Base-by-base conservation (phyloP, 2,329 filamentous ascomycete genomes). In the Apiospora saccharicola region DNA sequence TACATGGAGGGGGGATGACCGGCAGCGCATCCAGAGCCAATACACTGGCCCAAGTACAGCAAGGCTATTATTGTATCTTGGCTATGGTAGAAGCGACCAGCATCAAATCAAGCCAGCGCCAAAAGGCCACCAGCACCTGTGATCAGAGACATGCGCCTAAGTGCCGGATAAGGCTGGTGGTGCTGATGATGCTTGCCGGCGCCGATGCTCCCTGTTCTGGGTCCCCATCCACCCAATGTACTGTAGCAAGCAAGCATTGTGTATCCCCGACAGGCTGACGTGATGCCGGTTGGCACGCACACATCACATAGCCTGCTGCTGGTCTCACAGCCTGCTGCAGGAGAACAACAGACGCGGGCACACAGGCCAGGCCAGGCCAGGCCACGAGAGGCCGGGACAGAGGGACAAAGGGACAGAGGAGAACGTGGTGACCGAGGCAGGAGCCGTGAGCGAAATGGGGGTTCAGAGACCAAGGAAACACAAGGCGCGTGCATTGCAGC, bases 261-360 rank as follows among this genome's bases (percentile, higher is more conserved):
- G 53, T 64, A 34, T 37, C 30, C 53, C 53, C 16, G 53, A 64
- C 53, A 64, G 53, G 53, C 53, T 64, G 53, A 64, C 53, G 53
- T 64, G 53, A 64, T 64, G 30, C 53, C 30, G 53, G 53, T n/a
- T 64, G 53, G 53, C 53, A 64, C 30, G 53, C 30, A 64, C 53
- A 64, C 30, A 64, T 64, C 53, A 37, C 53, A 64, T 37, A 64
- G 53, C 30, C 53, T 46, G 67, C 67, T 68, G 67, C 41, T 68
- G 67, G 67, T 68, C 67, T 68, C 67, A 68, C 67, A 68, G 67
- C n/a, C 44, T 68, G 67, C 44, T 68, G 67, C 37, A 68, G 67
- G 44, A 68, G 67, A 64, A 64, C 53, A 64, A 64, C 53, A 37
- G 30, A 37, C 53, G 53, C 53, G 53, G 53, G 53, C 53, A 64